phyloP scores from a whole-genome alignment of 2,329 filamentous ascomycete genomes.

The Neurospora sp. region DNA sequence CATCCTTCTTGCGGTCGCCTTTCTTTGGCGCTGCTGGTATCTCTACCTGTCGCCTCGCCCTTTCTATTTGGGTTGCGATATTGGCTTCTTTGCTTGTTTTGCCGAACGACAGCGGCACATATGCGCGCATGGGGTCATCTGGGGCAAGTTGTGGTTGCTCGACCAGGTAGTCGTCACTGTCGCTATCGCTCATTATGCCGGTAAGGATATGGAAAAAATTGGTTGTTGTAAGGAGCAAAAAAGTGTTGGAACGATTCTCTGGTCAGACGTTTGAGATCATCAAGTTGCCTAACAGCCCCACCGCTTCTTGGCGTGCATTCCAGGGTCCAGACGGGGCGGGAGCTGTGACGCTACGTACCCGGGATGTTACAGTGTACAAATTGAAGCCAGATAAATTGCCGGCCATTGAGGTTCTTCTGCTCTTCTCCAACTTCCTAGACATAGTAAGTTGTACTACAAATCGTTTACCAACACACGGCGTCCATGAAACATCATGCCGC shows the following conservation, averaged over 20 bases:
- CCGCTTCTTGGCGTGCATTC: not conserved
- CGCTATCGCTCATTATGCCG: slow-evolving; percentile 41
- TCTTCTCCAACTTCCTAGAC: not conserved
- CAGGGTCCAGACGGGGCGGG: not conserved
- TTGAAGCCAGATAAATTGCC: not conserved
- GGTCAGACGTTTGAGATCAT: not conserved
- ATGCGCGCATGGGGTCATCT: slow-evolving; percentile 64
- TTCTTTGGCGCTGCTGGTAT: slow-evolving; percentile 23
- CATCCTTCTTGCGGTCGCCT: slow-evolving; percentile 17
- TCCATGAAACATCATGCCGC: slow-evolving; percentile 5
- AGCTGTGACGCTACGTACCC: not conserved
- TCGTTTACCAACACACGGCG: not conserved
- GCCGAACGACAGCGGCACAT: slow-evolving; percentile 75
- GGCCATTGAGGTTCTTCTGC: not conserved
- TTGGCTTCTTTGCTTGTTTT: slow-evolving; percentile 67
- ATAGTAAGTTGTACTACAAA: not conserved
- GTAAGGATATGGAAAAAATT: not conserved
- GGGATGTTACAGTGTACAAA: not conserved
- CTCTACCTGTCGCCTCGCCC: slow-evolving; percentile 53
- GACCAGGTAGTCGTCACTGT: slow-evolving; percentile 47
- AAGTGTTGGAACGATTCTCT: not conserved
- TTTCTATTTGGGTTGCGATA: slow-evolving; percentile 70
- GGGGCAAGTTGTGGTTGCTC: slow-evolving; percentile 43
- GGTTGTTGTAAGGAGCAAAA: not conserved
- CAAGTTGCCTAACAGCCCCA: not conserved